Conservation (phyloP, 1,284 basidiomycete species). For the Malassezia obtusa region DNA sequence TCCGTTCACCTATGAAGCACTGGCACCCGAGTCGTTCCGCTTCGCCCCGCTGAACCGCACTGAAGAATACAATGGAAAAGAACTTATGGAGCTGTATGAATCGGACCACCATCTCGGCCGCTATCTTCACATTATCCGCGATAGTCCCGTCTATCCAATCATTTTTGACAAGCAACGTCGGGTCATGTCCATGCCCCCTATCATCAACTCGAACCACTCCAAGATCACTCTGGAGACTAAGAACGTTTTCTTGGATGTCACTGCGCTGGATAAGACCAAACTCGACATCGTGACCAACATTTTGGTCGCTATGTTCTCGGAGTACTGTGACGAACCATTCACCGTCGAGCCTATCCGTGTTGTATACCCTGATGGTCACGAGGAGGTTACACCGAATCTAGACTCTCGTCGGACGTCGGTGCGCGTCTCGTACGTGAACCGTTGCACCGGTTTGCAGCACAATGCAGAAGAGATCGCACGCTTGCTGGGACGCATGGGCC, state of each 20-base stretch:
- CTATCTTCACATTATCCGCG: slow-evolving; percentile 85
- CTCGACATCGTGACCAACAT: slow-evolving; percentile 90
- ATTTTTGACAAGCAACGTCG: slow-evolving; percentile 81
- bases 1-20: slow-evolving; percentile 85
- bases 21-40: slow-evolving; percentile 76
- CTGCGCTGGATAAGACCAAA: slow-evolving; percentile 95
- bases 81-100: slow-evolving; percentile 55
- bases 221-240: slow-evolving; percentile 90
- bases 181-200: slow-evolving; percentile 93
- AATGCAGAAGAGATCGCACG: slow-evolving; percentile 56
- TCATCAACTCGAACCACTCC: slow-evolving; percentile 59
- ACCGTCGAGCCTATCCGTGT: slow-evolving; percentile 48
- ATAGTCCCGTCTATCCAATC: slow-evolving; percentile 92
- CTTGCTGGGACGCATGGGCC: slow-evolving; percentile 65
- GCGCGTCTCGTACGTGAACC: slow-evolving; percentile 82
- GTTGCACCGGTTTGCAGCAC: slow-evolving; percentile 77
- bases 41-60: slow-evolving; percentile 78
- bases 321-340: slow-evolving; percentile 85
- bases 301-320: slow-evolving; percentile 89
- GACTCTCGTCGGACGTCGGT: slow-evolving; percentile 64
- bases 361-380: slow-evolving; percentile 54
- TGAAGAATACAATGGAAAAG: slow-evolving; percentile 51
- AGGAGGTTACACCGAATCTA: slow-evolving; percentile 71
- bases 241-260: slow-evolving; percentile 93
- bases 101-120: slow-evolving; percentile 82